Evolutionary conservation across 2,329 filamentous ascomycete species (phyloP), one percentile per base, ranked within the genome.

Genomic region (Claviceps africana): DNA sequence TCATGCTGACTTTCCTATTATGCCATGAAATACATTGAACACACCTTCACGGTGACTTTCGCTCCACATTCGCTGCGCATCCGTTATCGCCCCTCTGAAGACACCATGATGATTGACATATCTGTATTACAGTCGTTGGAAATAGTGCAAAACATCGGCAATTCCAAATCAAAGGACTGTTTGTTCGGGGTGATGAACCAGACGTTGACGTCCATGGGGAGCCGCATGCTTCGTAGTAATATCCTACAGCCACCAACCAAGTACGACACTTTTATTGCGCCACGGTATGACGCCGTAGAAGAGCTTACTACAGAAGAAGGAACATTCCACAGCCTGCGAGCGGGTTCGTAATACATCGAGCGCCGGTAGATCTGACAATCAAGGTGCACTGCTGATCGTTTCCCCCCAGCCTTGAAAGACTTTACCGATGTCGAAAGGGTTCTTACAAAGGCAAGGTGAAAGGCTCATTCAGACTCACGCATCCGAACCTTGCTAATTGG

Each of bases 101-200:
- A 91, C 25, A 87, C 88, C 0, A 95, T 97, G 90, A 88, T 95
- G 79, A 94, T 97, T 59, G 91, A 96, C 61, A 76, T 93, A 2
- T 85, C 88, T 0, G 95, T 90, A 0, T 88, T 96, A 30, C 78
- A 83, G 39, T 88, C 88, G 0, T 73, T 98, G 3, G 93, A 98
- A 64, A 75, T 98, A 6, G 85, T 97, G 28, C 88, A 95, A 60
- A 98, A 96, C 58, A 63, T 90, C 0, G 82, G 86, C 13, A 82
- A 85, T 58, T 62, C 81, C 0, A 89, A 85, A 58, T 95, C 89
- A 0, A 87, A 82, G 56, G 81, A 91, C 40, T 91, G 85, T 57
- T 71, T 98, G 0, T 91, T 90, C 56, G 90, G 90, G 0, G 67
- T 97, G 0, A 69, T 98, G 46, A 94, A 97, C 60, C 77, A 88